Conservation (phyloP, 306 rosid genomes). For the Trifolium subterraneum region DNA sequence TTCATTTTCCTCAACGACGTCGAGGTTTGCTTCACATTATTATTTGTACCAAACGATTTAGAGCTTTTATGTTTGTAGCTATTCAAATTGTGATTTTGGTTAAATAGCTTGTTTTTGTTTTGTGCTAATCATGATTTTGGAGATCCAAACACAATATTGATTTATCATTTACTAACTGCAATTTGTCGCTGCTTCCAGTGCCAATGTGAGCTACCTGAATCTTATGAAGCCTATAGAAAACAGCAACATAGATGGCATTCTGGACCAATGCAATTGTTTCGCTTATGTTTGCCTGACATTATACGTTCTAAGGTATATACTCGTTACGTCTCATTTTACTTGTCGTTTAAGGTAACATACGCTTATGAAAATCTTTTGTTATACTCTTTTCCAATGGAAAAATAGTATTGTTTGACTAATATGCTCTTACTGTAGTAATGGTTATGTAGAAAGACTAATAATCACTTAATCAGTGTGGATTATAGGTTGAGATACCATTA, state of each 20-base stretch:
- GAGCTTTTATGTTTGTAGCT: too few species aligned
- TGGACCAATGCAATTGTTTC: constrained; percentile 95
- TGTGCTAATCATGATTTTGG: not conserved
- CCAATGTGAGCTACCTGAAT: constrained; percentile 68
- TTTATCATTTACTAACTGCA: constrained; percentile 36
- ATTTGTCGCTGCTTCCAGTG: constrained; percentile 58
- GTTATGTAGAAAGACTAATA: too few species aligned
- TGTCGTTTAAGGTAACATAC: not conserved
- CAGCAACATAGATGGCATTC: constrained; percentile 98
- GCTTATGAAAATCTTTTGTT: not conserved
- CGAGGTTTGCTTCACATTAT: constrained; percentile 55
- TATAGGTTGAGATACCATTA: too few species aligned
- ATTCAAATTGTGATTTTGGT: too few species aligned
- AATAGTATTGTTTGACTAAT: too few species aligned
- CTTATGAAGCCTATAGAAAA: constrained; percentile 88
- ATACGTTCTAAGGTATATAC: constrained; percentile 65
- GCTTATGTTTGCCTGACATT: constrained; percentile 80
- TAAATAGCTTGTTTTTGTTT: not conserved
- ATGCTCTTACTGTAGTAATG: too few species aligned
- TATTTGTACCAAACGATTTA: not conserved
- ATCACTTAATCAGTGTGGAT: not conserved
- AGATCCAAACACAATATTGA: not conserved
- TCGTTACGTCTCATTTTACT: not conserved
- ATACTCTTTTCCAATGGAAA: not conserved
- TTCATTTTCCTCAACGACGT: constrained; percentile 92